These are phyloP conservation scores for Tilletia horrida DNA, from an alignment of 1,284 basidiomycete genomes.

Conservation along the genomic window DNA sequence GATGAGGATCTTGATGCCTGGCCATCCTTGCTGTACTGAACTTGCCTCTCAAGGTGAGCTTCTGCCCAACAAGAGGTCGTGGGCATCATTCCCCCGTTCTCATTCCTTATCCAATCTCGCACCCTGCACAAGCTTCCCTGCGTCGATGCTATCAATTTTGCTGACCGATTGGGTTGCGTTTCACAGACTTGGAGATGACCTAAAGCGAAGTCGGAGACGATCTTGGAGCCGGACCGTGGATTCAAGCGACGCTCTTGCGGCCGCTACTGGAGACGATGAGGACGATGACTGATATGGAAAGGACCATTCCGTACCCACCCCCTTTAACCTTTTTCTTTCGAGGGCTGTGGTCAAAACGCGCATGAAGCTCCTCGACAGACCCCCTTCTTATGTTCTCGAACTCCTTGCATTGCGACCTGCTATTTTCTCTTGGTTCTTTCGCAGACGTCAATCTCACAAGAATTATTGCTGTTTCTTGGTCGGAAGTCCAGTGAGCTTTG, in stretches of 20 bases:
- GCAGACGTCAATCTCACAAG: too few relatives aligned
- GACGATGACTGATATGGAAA: not conserved
- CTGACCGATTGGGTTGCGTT: not conserved
- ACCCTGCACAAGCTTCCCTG: not conserved
- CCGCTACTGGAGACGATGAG: slow-evolving; percentile 13
- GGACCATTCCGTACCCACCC: not conserved
- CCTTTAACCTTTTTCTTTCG: not conserved
- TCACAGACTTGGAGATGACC: not conserved
- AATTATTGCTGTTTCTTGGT: too few relatives aligned
- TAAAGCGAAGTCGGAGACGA: slow-evolving; percentile 15
- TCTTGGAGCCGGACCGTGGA: slow-evolving; percentile 19
- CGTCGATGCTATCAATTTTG: not conserved
- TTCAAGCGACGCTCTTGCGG: slow-evolving; percentile 19
- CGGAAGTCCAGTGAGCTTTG: too few relatives aligned
- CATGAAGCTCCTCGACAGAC: not conserved
- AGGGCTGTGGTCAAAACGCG: not conserved
- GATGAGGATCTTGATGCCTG: not conserved
- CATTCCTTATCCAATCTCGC: not conserved
- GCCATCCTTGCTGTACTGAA: not conserved
- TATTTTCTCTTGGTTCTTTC: too few relatives aligned
- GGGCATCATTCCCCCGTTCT: too few relatives aligned
- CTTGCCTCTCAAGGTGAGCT: too few relatives aligned
- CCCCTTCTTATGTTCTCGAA: not conserved
- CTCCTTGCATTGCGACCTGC: too few relatives aligned
- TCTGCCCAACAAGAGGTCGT: too few relatives aligned